phyloP scores from a whole-genome alignment of 192 early-diverging fungal species.

The Coemansia sp. region DNA sequence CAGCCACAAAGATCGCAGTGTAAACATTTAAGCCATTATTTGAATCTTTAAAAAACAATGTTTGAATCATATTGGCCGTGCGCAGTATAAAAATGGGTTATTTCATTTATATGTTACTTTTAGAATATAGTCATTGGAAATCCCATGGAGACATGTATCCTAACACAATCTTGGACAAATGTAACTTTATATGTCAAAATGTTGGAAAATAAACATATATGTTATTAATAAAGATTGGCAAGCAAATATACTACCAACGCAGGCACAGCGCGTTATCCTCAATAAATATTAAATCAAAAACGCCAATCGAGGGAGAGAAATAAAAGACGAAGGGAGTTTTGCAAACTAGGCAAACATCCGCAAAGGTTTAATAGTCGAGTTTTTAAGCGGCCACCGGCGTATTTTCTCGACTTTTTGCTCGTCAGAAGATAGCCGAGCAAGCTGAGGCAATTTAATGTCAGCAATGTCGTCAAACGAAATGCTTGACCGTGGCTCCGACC shows the following conservation, averaged over 20 bases:
- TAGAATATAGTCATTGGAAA: too few species aligned
- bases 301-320: neutral
- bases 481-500: conserved; percentile 10
- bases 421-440: neutral
- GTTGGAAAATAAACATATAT: neutral
- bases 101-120: too few species aligned
- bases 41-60: too few species aligned
- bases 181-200: neutral
- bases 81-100: too few species aligned
- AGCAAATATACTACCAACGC: too few species aligned
- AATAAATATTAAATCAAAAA: neutral
- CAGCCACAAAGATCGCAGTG: conserved; percentile 41
- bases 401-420: conserved; percentile 10
- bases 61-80: too few species aligned
- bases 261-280: too few species aligned
- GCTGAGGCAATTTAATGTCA: neutral
- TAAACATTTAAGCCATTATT: conserved; percentile 27
- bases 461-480: neutral
- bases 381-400: conserved; percentile 19
- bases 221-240: neutral
- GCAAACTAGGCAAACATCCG: conserved; percentile 17
- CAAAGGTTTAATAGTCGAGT: conserved; percentile 20
- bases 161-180: too few species aligned
- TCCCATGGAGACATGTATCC: too few species aligned
- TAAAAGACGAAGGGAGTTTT: neutral